Percentiles rank a stretch among this genome's conserved stretches.
phyloP scores from a whole-genome alignment of 1,284 basidiomycete species.

The Neonothopanus nambi region DNA sequence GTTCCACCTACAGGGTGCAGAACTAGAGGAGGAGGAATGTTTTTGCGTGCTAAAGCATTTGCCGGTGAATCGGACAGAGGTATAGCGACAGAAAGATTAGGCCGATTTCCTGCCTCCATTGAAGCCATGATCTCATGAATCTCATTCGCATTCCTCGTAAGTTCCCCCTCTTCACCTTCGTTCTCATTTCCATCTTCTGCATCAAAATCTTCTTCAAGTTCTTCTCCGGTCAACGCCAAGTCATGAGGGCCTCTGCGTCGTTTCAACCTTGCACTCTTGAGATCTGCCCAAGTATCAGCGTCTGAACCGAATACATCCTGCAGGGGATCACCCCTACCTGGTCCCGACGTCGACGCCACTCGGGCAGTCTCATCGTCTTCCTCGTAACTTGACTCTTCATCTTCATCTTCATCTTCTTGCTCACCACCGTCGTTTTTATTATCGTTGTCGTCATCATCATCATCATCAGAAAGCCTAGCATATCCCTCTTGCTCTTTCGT shows the following conservation, averaged over 20 bases:
- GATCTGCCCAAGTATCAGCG: slow-evolving; percentile 59
- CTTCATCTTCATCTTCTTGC: slow-evolving; percentile 32
- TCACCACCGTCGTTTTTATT: slow-evolving; percentile 24
- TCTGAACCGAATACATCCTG: slow-evolving; percentile 54
- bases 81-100: not conserved
- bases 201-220: slow-evolving; percentile 37
- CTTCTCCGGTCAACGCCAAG: slow-evolving; percentile 52
- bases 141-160: slow-evolving; percentile 40
- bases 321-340: slow-evolving; percentile 34
- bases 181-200: slow-evolving; percentile 34
- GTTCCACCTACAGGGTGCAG: slow-evolving; percentile 36
- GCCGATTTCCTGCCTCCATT: slow-evolving; percentile 26
- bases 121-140: slow-evolving; percentile 44
- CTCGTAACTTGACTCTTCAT: slow-evolving; percentile 26
- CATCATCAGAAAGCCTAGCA: slow-evolving; percentile 18
- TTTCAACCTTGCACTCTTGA: slow-evolving; percentile 37
- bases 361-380: slow-evolving; percentile 35
- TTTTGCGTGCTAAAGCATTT: slow-evolving; percentile 21
- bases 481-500: slow-evolving; percentile 23
- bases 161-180: slow-evolving; percentile 20
- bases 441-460: slow-evolving; percentile 24
- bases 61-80: not conserved
- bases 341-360: slow-evolving; percentile 25
- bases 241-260: slow-evolving; percentile 42
- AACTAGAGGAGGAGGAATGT: slow-evolving; percentile 53